Conservation (phyloP, 2,329 filamentous ascomycete genomes). For the Tolypocladium inflatum region DNA sequence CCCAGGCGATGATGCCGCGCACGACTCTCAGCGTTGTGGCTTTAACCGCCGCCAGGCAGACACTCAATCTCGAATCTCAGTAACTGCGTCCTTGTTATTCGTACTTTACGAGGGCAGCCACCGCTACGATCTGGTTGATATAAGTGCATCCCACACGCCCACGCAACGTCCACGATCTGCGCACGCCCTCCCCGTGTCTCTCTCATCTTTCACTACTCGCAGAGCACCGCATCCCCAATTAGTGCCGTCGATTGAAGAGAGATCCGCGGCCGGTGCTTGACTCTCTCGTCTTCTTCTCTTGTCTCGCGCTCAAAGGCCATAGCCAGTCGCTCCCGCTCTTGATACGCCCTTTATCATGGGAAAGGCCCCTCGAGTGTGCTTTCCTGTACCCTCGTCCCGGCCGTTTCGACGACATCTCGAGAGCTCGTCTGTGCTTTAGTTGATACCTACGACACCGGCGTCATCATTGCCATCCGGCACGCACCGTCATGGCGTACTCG, state of each 20-base stretch:
- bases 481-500: slow-evolving; percentile 17
- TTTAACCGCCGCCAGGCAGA: not conserved
- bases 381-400: not conserved
- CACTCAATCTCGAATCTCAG: not conserved
- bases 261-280: not conserved
- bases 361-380: not conserved
- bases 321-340: not conserved
- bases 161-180: not conserved
- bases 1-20: not conserved
- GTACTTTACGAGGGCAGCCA: too few relatives aligned
- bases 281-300: not conserved
- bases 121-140: too few relatives aligned
- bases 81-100: not conserved
- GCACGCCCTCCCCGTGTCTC: not conserved
- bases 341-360: not conserved
- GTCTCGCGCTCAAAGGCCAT: not conserved
- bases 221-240: not conserved
- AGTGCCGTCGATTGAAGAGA: not conserved
- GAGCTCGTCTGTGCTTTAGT: not conserved
- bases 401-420: not conserved
- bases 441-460: not conserved
- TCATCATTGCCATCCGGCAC: not conserved
- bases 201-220: not conserved
- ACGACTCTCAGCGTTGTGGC: not conserved
- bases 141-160: not conserved